Base-by-base conservation (phyloP, 2,329 filamentous ascomycete species). In the Tricladium varicosporioides region DNA sequence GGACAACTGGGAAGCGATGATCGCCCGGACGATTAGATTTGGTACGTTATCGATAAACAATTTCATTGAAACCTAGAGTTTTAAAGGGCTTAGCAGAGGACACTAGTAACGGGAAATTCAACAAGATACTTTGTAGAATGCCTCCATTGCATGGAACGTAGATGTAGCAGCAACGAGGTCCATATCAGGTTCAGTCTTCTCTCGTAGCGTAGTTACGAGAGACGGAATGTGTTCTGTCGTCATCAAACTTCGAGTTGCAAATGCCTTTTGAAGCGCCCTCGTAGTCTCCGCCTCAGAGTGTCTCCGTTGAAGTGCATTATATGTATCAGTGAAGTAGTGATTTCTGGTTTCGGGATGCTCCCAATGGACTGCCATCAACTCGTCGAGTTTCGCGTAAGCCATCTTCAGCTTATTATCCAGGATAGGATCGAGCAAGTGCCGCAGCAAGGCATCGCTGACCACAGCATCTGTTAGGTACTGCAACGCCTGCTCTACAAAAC, bases 401-500 rank as follows among this genome's bases (percentile, higher is more conserved):
- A 53, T 11, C n/a, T 52, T 40, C 31, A 63, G n/a, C 36, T 48
- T 60, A 27, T 61, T 31, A 11, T 59, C 49, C 59, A 63, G 57
- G 11, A 54, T 33, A 1, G 68, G 57, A 1, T 73, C 61, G 11
- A 63, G 52, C 52, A 56, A 53, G 49, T 57, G 36, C 10, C 51
- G 54, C 5, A 59, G 18, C n/a, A 61, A 32, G 15, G 52, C 56
- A 5, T 63, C 60, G 4, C 70, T 48, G 3, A 81, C 62, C 1
- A 68, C 69, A 5, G 68, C 54, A 10, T 78, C 72, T 32, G 60
- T 55, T 32, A 61, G 44, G 14, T 61, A 48, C n/a, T 52, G 49
- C 33, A 63, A 43, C 5, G 52, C 48, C 13, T 59, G 53, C 32
- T 57, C 53, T 8, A 63, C 16, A 46, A 63, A 63, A 2, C 18